Evolutionary conservation across 2,329 filamentous ascomycete genomes (phyloP), one percentile per base, ranked within the genome.

Genomic region (Sphaerulina populicola): DNA sequence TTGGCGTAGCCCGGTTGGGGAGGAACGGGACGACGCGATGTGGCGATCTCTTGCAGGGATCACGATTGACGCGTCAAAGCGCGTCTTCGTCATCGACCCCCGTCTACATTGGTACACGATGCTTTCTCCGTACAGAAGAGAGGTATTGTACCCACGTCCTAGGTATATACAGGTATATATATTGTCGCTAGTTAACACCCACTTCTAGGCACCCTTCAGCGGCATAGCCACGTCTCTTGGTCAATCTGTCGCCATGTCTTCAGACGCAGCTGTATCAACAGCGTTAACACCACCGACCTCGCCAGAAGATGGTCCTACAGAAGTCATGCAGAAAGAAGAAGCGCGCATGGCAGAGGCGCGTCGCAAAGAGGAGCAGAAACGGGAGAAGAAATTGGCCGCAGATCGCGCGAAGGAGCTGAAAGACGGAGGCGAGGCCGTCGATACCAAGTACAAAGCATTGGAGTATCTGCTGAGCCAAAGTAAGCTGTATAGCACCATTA

Each of bases 401-500:
- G 68, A 74, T 57, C 67, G 73, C 15, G 66, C 72, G 53, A 70
- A 72, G 42, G 74, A 76, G 42, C 57, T 75, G 15, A 67, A 71
- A 44, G 72, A 69, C 37, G 74, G 74, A 11, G 64, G 65, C 31
- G 68, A 72, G 41, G 66, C 70, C 4, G 61, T 76, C 36, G 74
- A 76, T 53, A 68, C 69, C 37, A 77, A 77, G 55, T 76, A 73
- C 63, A 74, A 76, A 61, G 73, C 74, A 49, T 60, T 77, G 53
- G 73, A 76, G 58, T 76, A 74, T 54, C 57, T 77, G 52, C 69
- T 77, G 59, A 76, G 72, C 51, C 75, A 77, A 61, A 75, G 72
- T 64, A 76, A 76, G 65, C 64, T 77, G 14, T 77, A 75, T 50
- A 73, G 72, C 33, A 70, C 70, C 2, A 75, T 77, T 42, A 77